phyloP scores from a whole-genome alignment of 2,329 filamentous ascomycete genomes.

The Cordyceps militaris region DNA sequence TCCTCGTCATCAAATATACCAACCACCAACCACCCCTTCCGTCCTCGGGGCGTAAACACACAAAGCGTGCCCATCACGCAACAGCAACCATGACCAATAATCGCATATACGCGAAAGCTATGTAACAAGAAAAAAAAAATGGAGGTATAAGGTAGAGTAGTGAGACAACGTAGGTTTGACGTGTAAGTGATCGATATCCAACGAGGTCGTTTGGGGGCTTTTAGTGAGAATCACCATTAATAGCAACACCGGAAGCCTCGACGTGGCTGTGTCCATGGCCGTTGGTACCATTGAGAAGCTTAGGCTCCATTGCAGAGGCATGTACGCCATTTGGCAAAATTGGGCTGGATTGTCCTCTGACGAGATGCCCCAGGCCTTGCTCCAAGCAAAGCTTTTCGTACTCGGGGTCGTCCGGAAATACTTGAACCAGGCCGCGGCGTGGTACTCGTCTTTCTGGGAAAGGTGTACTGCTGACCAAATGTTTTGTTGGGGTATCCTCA shows the following conservation, averaged over 20 bases:
- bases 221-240: conserved; percentile 23
- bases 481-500: conserved; percentile 42
- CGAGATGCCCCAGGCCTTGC: conserved; percentile 49
- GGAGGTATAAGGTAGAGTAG: neutral
- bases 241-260: conserved; percentile 18
- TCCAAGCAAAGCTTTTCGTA: conserved; percentile 48
- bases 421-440: conserved; percentile 45
- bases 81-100: neutral
- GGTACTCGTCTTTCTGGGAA: conserved; percentile 50
- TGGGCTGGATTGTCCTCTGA: conserved; percentile 39
- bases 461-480: conserved; percentile 44
- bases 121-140: conserved; percentile 3
- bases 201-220: neutral
- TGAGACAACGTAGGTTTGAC: neutral
- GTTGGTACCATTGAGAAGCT: conserved; percentile 13
- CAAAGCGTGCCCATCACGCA: conserved; percentile 15
- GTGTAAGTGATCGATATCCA: neutral
- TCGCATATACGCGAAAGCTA: conserved; percentile 2
- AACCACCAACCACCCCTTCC: neutral
- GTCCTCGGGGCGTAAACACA: neutral
- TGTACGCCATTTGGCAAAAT: conserved; percentile 40
- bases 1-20: conserved; percentile 6
- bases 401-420: conserved; percentile 49
- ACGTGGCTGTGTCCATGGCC: conserved; percentile 16
- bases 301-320: conserved; percentile 38